Evolutionary conservation across 108 stramenopile species (phyloP).

Genomic region (Conticribra guillardii): DNA sequence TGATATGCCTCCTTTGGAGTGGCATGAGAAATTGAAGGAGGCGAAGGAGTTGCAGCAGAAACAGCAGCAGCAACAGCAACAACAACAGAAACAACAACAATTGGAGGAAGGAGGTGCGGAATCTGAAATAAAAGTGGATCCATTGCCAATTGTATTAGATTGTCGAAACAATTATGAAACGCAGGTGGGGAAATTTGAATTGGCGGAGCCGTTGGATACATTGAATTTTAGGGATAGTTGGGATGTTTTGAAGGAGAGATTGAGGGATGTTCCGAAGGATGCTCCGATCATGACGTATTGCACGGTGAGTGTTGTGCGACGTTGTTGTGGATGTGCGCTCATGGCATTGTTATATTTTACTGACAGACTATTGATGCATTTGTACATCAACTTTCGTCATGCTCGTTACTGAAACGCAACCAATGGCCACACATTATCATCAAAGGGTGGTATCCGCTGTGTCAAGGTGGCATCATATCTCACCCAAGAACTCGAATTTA

Average conservation of each 20-base stretch:
- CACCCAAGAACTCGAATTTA: conserved; percentile 93
- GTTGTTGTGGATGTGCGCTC: neutral
- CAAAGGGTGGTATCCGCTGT: conserved; percentile 79
- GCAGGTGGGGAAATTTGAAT: conserved; percentile 90
- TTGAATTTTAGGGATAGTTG: conserved; percentile 92
- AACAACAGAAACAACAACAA: neutral
- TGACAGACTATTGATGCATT: too few species aligned
- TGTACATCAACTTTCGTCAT: too few species aligned
- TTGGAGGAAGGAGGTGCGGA: neutral
- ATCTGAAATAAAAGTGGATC: conserved; percentile 14
- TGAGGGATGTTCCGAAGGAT: conserved; percentile 84
- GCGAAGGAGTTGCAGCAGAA: conserved; percentile 43
- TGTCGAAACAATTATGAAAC: conserved; percentile 94
- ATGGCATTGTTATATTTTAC: neutral
- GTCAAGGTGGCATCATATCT: conserved; percentile 95
- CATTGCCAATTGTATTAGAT: conserved; percentile 73
- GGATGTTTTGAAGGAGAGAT: conserved; percentile 78
- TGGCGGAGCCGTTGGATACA: conserved; percentile 88
- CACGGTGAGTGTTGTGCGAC: conserved; percentile 63
- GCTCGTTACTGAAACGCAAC: too few species aligned
- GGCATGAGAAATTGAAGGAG: conserved; percentile 89
- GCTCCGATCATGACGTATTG: conserved; percentile 94
- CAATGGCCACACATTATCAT: neutral
- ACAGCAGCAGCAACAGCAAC: neutral
- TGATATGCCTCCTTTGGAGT: conserved; percentile 92